Base-by-base conservation (phyloP, 805 yeast genomes). In the Metschnikowia cubensis region DNA sequence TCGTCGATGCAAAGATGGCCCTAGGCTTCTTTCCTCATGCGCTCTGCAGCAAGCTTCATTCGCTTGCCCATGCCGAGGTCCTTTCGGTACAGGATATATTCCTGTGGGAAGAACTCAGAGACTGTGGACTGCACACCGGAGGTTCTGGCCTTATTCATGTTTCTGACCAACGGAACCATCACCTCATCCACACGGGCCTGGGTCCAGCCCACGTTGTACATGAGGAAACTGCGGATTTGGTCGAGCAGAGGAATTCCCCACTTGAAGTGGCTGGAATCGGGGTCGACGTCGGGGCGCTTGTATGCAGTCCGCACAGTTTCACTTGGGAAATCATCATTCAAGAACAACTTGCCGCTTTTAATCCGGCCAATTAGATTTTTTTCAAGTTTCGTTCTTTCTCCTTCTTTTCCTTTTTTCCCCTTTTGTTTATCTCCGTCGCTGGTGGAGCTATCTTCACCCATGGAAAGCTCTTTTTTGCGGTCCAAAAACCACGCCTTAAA, bases 211-310 rank as follows among this genome's bases (percentile, higher is more conserved):
- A 90, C 82, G 41, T 81, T 81, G 42, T 69, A 73, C 77, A 79
- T 79, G 65, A 94, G 71, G 57, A 80, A 91, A 0, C 80, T 73
- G 31, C 97, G 70, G 45, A 94, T 70, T 56, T 81, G 82, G 58
- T 90, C 97, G 51, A 91, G 67, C 63, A 88, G 89, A 0, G 97
- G 97, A 2, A 74, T 69, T 0, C 97, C 98, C 99, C 99, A 94
- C 42, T 79, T 79, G 67, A 94, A 91, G 48, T 78, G 76, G 0
- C 91, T 86, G 42, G 71, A 70, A 63, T 91, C 97, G 36, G 75
- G 75, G 63, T 94, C 98, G 3, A 94, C 96, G 33, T 84, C 89
- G 0, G 99, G 97, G 10, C 73, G 62, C 18, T 75, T 53, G 64
- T 94, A 94, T 0, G 97, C 97, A 20, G 85, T 82, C 33, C 70